phyloP scores from a whole-genome alignment of 768 basidiomycete species.

The Tylopilus subfusipes region DNA sequence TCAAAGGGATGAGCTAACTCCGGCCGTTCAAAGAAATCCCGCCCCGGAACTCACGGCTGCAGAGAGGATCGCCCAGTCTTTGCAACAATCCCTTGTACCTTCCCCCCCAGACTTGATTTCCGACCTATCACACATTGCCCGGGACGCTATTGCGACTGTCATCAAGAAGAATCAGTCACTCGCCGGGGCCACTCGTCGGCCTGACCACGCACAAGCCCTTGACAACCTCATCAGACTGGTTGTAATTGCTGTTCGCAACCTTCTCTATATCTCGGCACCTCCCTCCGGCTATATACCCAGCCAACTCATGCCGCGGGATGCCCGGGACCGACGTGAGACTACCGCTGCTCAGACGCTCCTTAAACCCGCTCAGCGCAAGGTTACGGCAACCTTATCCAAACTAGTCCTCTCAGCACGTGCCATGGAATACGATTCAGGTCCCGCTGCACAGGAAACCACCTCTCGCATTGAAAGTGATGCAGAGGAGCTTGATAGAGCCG shows the following conservation, averaged over 20 bases:
- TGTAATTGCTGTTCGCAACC: constrained; percentile 71
- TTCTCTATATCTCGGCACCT: constrained; percentile 65
- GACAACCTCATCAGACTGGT: constrained; percentile 60
- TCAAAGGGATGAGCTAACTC: constrained; percentile 17
- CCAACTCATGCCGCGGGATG: constrained; percentile 48
- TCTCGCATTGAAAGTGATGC: constrained; percentile 74
- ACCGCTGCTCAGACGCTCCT: constrained; percentile 54
- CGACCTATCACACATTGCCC: constrained; percentile 57
- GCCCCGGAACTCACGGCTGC: constrained; percentile 55
- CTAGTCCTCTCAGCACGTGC: constrained; percentile 90
- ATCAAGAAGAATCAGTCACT: constrained; percentile 54
- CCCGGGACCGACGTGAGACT: constrained; percentile 42
- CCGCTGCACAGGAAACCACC: constrained; percentile 56
- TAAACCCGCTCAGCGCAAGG: constrained; percentile 79
- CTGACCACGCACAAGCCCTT: constrained; percentile 56
- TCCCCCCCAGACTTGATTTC: constrained; percentile 55
- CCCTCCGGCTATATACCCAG: constrained; percentile 59
- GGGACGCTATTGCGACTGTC: constrained; percentile 59
- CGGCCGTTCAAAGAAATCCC: constrained; percentile 17
- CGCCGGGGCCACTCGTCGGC: constrained; percentile 40
- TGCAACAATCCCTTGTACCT: constrained; percentile 59
- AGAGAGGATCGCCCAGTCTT: constrained; percentile 61
- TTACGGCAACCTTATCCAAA: constrained; percentile 86
- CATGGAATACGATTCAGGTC: constrained; percentile 75
- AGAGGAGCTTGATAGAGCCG: constrained; percentile 68